A percentile compares a stretch with the other conserved stretches of the same genome.
These are phyloP conservation scores for Cercospora janseana DNA, from an alignment of 2,329 filamentous ascomycete genomes.

Conservation along the genomic window DNA sequence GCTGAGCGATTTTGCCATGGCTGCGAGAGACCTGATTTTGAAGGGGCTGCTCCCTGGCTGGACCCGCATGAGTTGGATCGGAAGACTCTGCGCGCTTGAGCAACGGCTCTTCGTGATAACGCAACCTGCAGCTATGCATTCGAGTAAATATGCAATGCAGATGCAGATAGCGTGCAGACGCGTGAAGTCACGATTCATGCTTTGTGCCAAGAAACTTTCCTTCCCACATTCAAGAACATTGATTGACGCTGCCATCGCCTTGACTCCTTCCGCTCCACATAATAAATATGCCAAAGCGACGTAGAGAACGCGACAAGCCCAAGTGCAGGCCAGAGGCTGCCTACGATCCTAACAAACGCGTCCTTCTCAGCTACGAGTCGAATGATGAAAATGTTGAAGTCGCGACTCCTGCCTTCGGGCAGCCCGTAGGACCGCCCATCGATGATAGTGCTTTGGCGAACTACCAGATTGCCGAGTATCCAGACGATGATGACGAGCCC, in stretches of 20 bases:
- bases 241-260: slow-evolving; percentile 6
- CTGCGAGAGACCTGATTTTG: too few species aligned
- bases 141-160: too few species aligned
- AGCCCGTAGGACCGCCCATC: not conserved
- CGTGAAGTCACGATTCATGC: not conserved
- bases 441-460: slow-evolving; percentile 17
- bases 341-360: slow-evolving; percentile 37
- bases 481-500: slow-evolving; percentile 16
- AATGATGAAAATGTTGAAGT: slow-evolving; percentile 28
- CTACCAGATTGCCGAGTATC: slow-evolving; percentile 23
- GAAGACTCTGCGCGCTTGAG: too few species aligned
- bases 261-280: slow-evolving; percentile 6
- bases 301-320: slow-evolving; percentile 36
- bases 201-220: slow-evolving; percentile 13
- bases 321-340: slow-evolving; percentile 31
- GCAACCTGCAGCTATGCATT: too few species aligned
- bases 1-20: too few species aligned
- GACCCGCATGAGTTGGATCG: too few species aligned
- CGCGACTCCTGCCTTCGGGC: not conserved
- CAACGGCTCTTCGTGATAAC: too few species aligned
- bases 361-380: slow-evolving; percentile 36
- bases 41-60: too few species aligned
- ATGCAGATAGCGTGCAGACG: not conserved
- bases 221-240: slow-evolving; percentile 7
- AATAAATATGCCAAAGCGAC: slow-evolving; percentile 29